A percentile compares a stretch with the other conserved stretches of the same genome.
phyloP scores from a whole-genome alignment of 2,329 filamentous ascomycete species.

The Curvularia spicifera region DNA sequence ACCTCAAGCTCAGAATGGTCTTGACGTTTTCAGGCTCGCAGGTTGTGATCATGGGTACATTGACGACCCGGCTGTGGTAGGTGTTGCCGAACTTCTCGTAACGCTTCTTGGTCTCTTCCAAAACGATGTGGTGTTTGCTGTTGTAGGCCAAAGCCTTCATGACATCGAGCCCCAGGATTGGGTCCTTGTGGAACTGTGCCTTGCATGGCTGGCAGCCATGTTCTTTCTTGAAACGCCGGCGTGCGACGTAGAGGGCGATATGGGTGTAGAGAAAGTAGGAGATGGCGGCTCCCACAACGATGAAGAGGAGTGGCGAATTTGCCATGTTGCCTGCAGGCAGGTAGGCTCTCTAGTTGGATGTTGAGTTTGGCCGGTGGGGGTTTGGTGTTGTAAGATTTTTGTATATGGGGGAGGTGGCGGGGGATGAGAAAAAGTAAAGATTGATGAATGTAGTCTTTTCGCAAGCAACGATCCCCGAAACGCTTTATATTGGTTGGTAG shows the following conservation, averaged over 20 bases:
- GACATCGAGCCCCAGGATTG: conserved; percentile 60
- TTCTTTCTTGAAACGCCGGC: conserved; percentile 48
- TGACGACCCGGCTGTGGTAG: conserved; percentile 50
- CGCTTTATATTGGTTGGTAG: not conserved
- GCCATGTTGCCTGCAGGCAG: conserved; percentile 22
- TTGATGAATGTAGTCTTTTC: not conserved
- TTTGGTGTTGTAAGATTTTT: not conserved
- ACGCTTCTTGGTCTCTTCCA: conserved; percentile 32
- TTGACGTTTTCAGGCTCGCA: conserved; percentile 58
- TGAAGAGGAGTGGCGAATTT: conserved; percentile 35
- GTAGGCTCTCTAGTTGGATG: not conserved
- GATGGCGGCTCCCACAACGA: conserved; percentile 40
- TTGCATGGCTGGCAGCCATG: conserved; percentile 58
- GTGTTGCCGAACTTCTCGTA: conserved; percentile 46
- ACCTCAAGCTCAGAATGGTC: conserved; percentile 53
- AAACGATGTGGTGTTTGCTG: conserved; percentile 37
- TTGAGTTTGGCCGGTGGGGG: not conserved
- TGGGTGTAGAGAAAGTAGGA: conserved; percentile 46
- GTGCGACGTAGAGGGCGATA: conserved; percentile 45
- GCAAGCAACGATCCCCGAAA: not conserved
- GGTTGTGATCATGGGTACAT: conserved; percentile 48
- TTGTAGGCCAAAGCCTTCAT: conserved; percentile 52
- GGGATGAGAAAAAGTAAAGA: not conserved
- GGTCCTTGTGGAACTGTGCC: conserved; percentile 60
- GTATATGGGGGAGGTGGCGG: not conserved